These are phyloP conservation scores for Borovskyia barvae DNA, from an alignment of 208 protist genomes.

Conservation along the genomic window DNA sequence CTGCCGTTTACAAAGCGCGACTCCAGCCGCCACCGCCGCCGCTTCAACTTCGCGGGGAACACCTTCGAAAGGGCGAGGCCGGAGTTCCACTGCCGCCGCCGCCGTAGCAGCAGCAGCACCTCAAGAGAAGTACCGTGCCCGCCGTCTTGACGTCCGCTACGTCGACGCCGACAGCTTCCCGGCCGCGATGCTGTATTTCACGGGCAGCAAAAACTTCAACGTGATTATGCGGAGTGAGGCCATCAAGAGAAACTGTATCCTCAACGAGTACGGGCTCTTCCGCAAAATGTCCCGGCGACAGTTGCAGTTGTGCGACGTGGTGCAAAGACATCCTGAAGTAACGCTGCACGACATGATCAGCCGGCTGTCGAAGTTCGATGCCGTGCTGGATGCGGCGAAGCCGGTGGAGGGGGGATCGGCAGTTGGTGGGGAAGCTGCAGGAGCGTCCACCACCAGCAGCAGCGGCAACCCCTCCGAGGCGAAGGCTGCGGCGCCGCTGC, in stretches of 20 bases:
- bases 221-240: constrained; percentile 87
- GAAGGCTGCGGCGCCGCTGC: neutral
- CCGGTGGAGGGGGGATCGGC: neutral
- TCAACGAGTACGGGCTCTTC: constrained; percentile 91
- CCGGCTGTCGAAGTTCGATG: constrained; percentile 32
- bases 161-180: constrained; percentile 78
- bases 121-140: constrained; percentile 52
- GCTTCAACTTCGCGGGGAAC: no score
- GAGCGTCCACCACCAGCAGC: neutral
- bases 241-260: constrained; percentile 68
- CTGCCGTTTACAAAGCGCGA: constrained; percentile 62
- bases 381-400: neutral
- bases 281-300: constrained; percentile 27
- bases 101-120: no score
- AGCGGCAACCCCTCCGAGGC: neutral
- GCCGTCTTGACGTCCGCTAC: constrained; percentile 87
- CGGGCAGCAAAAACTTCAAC: constrained; percentile 93
- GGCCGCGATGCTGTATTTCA: constrained; percentile 92
- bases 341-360: constrained; percentile 65
- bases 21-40: neutral
- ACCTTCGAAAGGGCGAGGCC: neutral
- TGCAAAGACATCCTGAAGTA: constrained; percentile 8
- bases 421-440: neutral
- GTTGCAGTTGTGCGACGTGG: constrained; percentile 17
- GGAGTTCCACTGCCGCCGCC: no score